A percentile compares a stretch with the other conserved stretches of the same genome.
These are phyloP conservation scores for Aspergillus neotritici DNA, from an alignment of 2,329 filamentous ascomycete genomes.

Conservation along the genomic window DNA sequence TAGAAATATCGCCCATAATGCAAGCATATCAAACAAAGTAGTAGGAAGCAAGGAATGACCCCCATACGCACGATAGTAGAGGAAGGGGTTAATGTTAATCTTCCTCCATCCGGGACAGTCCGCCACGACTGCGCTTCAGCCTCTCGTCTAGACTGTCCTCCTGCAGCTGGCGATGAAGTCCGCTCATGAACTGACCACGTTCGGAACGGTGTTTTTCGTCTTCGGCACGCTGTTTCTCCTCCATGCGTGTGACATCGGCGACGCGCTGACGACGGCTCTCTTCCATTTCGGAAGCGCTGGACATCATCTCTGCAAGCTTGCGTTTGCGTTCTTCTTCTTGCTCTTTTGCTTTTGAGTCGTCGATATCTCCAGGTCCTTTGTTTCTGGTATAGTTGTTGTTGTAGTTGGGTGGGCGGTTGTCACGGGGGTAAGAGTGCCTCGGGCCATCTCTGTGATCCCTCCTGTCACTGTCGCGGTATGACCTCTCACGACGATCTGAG, in stretches of 20 bases:
- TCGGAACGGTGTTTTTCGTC: slow-evolving; percentile 51
- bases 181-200: slow-evolving; percentile 30
- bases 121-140: slow-evolving; percentile 30
- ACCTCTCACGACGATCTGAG: slow-evolving; percentile 12
- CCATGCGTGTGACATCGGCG: slow-evolving; percentile 59
- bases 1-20: too few relatives aligned
- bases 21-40: slow-evolving; percentile 1
- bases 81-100: slow-evolving; percentile 6
- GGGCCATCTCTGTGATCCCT: slow-evolving; percentile 18
- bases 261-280: slow-evolving; percentile 63
- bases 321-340: slow-evolving; percentile 28
- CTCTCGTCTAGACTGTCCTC: slow-evolving; percentile 34
- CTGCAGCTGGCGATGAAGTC: slow-evolving; percentile 29
- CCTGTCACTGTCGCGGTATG: slow-evolving; percentile 15
- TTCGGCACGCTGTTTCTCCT: slow-evolving; percentile 58
- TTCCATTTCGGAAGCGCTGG: slow-evolving; percentile 64
- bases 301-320: slow-evolving; percentile 68
- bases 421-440: slow-evolving; percentile 13
- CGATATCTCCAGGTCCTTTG: slow-evolving; percentile 15
- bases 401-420: slow-evolving; percentile 9
- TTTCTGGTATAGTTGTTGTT: slow-evolving; percentile 12
- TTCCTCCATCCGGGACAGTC: slow-evolving; percentile 27
- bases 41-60: slow-evolving; percentile 1
- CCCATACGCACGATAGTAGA: background rate
- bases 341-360: slow-evolving; percentile 16